Evolutionary conservation across 169 alveolate species (phyloP), one percentile per base, ranked within the genome.

Genomic region (Babesia sp.): DNA sequence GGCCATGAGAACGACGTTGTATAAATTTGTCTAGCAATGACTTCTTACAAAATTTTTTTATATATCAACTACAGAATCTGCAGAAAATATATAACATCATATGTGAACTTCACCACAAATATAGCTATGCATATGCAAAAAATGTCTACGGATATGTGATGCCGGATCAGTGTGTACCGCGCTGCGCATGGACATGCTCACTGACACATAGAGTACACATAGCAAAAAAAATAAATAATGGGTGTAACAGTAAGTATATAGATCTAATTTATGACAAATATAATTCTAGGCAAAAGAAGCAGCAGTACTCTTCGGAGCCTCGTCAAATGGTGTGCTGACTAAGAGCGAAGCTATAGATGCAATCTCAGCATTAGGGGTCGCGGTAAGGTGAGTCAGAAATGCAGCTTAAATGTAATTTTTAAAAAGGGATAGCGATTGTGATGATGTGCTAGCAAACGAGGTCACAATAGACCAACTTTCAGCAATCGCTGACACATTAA

Each of bases 291-390:
- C 37, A 42, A 39, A 5, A 1, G 74, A 64, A 22, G 74, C 74
- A n/a, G 61, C 61, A 16, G 55, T 50, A 31, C 74, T 64, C 61
- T 64, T 64, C 61, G 74, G 63, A 16, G 51, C 41, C 12, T 6
- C 46, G 45, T 24, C n/a, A 37, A 39, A 5, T 6, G 48, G 42
- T 3, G 37, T 22, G 20, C 29, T 64, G 26, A 18, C 50, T 7
- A 64, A 34, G 51, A 16, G 22, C 11, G 54, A 64, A 26, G 74
- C 74, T 6, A 31, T 64, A 6, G 61, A 64, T 34, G 51, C 39
- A 9, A 31, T 64, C 0, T 64, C 74, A 1, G 74, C 74, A 20
- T 8, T 48, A 37, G 74, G 74, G n/a, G 22, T 64, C 5, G 59
- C 64, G 4, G 64, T 64, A 1, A 64, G 61, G 74, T 64, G 26